Evolutionary conservation across 768 basidiomycete genomes (phyloP).

Genomic region (Multifurca ochricompacta): DNA sequence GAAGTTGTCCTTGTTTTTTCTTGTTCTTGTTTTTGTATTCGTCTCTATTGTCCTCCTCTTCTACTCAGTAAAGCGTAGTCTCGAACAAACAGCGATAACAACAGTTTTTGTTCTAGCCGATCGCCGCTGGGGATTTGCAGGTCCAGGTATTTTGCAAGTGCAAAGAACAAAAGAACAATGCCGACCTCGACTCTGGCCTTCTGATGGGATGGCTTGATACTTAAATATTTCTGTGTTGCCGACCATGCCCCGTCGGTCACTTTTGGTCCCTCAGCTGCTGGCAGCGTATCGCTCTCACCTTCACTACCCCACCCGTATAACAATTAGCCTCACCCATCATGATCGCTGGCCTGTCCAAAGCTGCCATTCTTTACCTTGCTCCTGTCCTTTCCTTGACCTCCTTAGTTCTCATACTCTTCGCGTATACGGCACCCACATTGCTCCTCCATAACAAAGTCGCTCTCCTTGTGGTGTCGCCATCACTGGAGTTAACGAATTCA

Average conservation of each 20-base stretch:
- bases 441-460: conserved; percentile 56
- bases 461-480: conserved; percentile 57
- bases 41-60: too few relatives aligned
- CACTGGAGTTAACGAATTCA: conserved; percentile 34
- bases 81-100: not conserved
- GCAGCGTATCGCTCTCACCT: conserved; percentile 17
- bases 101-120: not conserved
- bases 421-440: conserved; percentile 58
- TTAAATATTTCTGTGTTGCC: conserved; percentile 1
- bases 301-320: conserved; percentile 17
- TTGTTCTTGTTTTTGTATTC: too few relatives aligned
- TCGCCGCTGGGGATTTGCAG: not conserved
- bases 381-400: conserved; percentile 60
- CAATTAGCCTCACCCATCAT: conserved; percentile 33
- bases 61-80: too few relatives aligned
- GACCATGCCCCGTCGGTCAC: not conserved
- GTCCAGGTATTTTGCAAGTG: too few relatives aligned
- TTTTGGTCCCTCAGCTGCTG: conserved; percentile 8
- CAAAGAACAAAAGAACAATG: conserved; percentile 6
- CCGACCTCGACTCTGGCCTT: not conserved
- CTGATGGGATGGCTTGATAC: too few relatives aligned
- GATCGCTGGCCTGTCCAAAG: conserved; percentile 66
- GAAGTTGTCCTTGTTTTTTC: not conserved
- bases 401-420: conserved; percentile 55
- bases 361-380: conserved; percentile 57